Percentiles rank a stretch among this genome's conserved stretches.
Evolutionary conservation across 495 filamentous ascomycete genomes (phyloP).

Genomic region (Staphylotrichum longicolle): DNA sequence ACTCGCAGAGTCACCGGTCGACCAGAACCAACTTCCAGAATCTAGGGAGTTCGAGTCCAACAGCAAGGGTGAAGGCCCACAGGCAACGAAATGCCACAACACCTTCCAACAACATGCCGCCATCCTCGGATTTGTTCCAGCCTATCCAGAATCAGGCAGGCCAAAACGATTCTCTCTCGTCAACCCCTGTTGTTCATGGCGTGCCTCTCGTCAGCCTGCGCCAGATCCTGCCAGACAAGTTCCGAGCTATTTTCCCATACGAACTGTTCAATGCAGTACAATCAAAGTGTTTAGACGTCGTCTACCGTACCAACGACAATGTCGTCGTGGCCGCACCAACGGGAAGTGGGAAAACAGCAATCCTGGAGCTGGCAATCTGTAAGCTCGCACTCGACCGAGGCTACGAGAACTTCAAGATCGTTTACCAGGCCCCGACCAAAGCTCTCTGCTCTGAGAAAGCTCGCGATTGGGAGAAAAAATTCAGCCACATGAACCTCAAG

Average conservation of each 20-base stretch:
- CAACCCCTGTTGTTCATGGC: constrained; percentile 52
- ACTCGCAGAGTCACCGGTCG: not conserved
- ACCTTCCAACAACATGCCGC: not conserved
- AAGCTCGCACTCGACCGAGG: constrained; percentile 61
- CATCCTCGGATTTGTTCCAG: not conserved
- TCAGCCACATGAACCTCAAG: constrained; percentile 66
- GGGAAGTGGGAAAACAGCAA: constrained; percentile 88
- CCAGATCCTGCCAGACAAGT: constrained; percentile 68
- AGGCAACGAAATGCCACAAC: constrained; percentile 1
- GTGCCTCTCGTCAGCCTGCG: constrained; percentile 71
- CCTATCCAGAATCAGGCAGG: not conserved
- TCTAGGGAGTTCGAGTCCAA: constrained; percentile 23
- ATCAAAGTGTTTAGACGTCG: constrained; percentile 74
- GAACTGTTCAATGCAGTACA: constrained; percentile 88
- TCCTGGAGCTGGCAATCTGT: constrained; percentile 92
- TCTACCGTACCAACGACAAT: constrained; percentile 76
- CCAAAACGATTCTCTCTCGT: not conserved
- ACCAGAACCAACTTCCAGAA: not conserved
- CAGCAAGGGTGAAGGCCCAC: constrained; percentile 11
- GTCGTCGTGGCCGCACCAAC: constrained; percentile 88
- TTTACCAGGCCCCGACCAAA: constrained; percentile 95
- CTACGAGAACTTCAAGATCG: constrained; percentile 78
- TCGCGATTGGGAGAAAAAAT: constrained; percentile 84
- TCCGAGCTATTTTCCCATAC: constrained; percentile 74
- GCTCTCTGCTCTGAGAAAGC: constrained; percentile 81